phyloP scores from a whole-genome alignment of 2,329 filamentous ascomycete species.

The Aspergillus ochraceoroseus region DNA sequence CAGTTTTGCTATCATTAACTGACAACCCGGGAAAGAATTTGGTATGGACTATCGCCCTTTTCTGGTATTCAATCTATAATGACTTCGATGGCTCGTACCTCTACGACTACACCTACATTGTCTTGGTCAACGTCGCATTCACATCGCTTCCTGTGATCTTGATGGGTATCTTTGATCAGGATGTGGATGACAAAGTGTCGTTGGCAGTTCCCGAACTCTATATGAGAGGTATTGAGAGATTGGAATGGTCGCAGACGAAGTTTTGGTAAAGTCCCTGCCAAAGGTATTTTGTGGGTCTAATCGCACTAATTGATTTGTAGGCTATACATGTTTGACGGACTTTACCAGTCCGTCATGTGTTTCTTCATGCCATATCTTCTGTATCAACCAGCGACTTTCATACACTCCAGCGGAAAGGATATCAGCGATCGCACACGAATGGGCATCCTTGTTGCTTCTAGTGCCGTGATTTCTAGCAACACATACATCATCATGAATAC shows the following conservation, averaged over 20 bases:
- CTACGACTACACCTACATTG: constrained; percentile 96
- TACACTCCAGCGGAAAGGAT: constrained; percentile 65
- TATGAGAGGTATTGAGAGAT: constrained; percentile 86
- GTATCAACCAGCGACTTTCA: constrained; percentile 63
- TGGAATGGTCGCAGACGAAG: constrained; percentile 93
- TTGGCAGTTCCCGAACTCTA: constrained; percentile 93
- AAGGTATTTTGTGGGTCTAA: neutral
- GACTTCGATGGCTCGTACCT: constrained; percentile 96
- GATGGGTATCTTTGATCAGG: constrained; percentile 95
- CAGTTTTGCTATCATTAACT: constrained; percentile 5
- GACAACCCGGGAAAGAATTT: constrained; percentile 60
- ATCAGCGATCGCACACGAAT: constrained; percentile 77
- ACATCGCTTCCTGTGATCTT: constrained; percentile 91
- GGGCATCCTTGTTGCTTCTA: constrained; percentile 79
- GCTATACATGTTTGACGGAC: constrained; percentile 89
- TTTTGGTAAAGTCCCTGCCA: constrained; percentile 68
- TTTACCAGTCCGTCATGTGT: constrained; percentile 89
- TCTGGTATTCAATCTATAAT: constrained; percentile 96
- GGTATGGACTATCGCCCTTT: constrained; percentile 92
- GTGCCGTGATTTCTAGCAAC: constrained; percentile 84
- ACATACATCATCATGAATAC: constrained; percentile 92
- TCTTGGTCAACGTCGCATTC: constrained; percentile 94
- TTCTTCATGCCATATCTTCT: constrained; percentile 90
- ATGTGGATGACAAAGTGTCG: constrained; percentile 90
- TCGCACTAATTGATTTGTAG: constrained; percentile 45